These are phyloP conservation scores for Pythium vanterpoolii DNA, from an alignment of 352 stramenopile species.

Conservation along the genomic window DNA sequence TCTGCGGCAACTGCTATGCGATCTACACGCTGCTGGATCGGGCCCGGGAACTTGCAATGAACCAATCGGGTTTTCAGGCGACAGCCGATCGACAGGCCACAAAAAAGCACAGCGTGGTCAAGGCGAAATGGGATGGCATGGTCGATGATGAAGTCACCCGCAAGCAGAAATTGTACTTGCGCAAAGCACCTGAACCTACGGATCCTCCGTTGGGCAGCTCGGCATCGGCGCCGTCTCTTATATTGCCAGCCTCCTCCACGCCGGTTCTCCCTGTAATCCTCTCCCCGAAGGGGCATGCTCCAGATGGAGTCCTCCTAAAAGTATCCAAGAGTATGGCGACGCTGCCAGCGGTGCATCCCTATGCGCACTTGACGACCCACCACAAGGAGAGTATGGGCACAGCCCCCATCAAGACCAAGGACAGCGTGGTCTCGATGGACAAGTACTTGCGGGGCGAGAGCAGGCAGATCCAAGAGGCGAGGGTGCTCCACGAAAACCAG, in stretches of 20 bases:
- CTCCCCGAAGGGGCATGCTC: constrained; percentile 5
- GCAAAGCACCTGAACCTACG: not conserved
- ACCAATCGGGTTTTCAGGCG: not conserved
- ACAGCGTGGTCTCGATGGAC: constrained; percentile 40
- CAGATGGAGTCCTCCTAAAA: not conserved
- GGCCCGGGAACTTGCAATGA: constrained; percentile 32
- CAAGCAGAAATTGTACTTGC: constrained; percentile 56
- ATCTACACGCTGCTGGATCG: constrained; percentile 86
- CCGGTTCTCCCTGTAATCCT: constrained; percentile 11
- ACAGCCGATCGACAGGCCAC: constrained; percentile 2
- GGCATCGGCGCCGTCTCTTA: not conserved
- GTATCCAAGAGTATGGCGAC: not conserved
- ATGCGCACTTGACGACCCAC: constrained; percentile 1
- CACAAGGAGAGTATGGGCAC: not conserved
- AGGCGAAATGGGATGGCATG: constrained; percentile 43
- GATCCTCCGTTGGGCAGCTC: not conserved
- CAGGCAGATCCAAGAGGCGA: constrained; percentile 38
- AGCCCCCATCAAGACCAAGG: constrained; percentile 7
- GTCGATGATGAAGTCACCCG: constrained; percentile 37
- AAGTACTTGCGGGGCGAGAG: constrained; percentile 60
- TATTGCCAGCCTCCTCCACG: not conserved
- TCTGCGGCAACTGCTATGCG: constrained; percentile 83
- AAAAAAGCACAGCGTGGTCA: constrained; percentile 22
- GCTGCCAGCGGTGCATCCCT: constrained; percentile 11
- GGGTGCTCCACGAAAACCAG: constrained; percentile 32